Evolutionary conservation across 202 grass and related monocot genomes (phyloP), one percentile per base, ranked within the genome.

Genomic region (Zoysia matrella): DNA sequence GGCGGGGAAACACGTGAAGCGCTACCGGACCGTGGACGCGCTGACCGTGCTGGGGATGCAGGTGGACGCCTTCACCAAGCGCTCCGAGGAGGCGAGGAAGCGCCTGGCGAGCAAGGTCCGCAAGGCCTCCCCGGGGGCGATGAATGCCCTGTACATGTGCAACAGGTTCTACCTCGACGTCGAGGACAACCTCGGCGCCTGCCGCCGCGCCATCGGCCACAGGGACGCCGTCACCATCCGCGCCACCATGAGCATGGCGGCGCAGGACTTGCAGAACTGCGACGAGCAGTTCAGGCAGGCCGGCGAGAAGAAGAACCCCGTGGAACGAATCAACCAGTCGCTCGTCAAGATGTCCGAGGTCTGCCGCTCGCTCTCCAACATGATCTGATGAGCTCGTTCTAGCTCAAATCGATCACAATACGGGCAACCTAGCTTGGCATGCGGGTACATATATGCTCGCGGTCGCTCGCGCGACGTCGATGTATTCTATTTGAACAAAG

Each of bases 331-430:
- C 53, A 72, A 91, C 58, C 15, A 51, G 66, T 57, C 72, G 22
- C 81, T 91, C 67, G 6, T 42, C 53, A 49, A 82, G 15, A 85
- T 91, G 54, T 22, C 60, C 11, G 82, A 91, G 71, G 87, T 69
- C 77, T 91, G 85, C 73, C 66, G 78, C 67, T 56, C 60, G 0
- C 76, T 91, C 52, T 87, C 85, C 67, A 87, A 88, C 85, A 81
- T 91, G 72, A 77, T 87, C 52, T 61, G 8, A 60, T 87, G 54
- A 90, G n/a, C 12, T 3, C 3, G 2, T 1, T 56, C 4, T 15
- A 57, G 50, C 22, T 61, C 18, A 60, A 60, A 60, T 0, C 5
- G 6, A 61, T 40, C 9, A 4, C 5, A 30, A 15, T 2, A 55
- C 22, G 56, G n/a, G 52, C 63, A 13, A 13, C 48, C 42, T 43